Conservation (phyloP, 2,329 filamentous ascomycete species). For the Dactylellina leptospora region DNA sequence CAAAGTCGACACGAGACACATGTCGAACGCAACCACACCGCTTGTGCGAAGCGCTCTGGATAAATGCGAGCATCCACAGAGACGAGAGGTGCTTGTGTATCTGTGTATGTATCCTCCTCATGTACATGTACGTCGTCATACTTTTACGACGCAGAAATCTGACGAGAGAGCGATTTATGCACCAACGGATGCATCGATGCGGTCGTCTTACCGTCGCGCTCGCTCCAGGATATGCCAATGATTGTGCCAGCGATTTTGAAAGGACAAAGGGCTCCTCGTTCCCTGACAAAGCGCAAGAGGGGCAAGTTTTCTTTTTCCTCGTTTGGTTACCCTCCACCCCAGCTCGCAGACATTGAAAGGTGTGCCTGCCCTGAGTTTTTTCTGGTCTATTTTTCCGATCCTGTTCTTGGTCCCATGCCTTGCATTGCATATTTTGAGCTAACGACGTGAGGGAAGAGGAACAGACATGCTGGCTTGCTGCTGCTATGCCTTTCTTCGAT, state of each 20-base stretch:
- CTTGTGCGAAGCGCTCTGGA: slow-evolving; percentile 21
- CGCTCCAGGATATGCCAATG: slow-evolving; percentile 12
- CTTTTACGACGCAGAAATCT: slow-evolving; percentile 12
- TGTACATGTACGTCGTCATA: slow-evolving; percentile 1
- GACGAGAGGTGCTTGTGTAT: background rate
- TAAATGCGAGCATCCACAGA: slow-evolving; percentile 39
- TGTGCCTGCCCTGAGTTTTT: slow-evolving; percentile 45
- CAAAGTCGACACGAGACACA: slow-evolving; percentile 40
- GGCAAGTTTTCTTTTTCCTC: background rate
- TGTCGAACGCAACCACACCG: slow-evolving; percentile 3
- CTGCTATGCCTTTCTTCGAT: slow-evolving; percentile 18
- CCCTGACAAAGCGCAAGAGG: background rate
- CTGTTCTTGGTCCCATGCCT: slow-evolving; percentile 47
- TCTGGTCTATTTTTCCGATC: slow-evolving; percentile 49
- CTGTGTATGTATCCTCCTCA: background rate
- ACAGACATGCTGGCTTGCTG: slow-evolving; percentile 45
- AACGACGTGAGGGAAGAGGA: slow-evolving; percentile 52
- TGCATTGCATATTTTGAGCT: slow-evolving; percentile 53
- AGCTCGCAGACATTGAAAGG: slow-evolving; percentile 42
- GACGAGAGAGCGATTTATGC: slow-evolving; percentile 37
- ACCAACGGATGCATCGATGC: slow-evolving; percentile 22
- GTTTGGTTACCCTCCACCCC: slow-evolving; percentile 12
- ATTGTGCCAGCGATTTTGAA: too few relatives aligned
- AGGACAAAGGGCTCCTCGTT: too few relatives aligned
- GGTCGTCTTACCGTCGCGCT: slow-evolving; percentile 5